phyloP scores from a whole-genome alignment of 306 rosid genomes.

The Lathyrus oleraceus region DNA sequence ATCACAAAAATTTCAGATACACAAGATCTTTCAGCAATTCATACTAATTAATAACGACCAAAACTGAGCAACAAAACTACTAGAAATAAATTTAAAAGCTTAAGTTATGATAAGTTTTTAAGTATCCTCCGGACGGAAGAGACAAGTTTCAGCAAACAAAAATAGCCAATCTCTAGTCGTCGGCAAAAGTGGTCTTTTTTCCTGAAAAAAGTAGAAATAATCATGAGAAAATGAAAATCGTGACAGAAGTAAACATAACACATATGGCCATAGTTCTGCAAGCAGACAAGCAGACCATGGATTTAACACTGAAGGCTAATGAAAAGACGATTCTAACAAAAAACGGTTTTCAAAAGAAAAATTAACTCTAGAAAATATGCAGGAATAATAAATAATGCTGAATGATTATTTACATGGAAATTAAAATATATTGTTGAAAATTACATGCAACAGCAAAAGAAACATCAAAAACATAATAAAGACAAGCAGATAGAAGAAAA shows the following conservation, averaged over 20 bases:
- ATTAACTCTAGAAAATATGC: too few relatives aligned
- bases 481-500: not conserved
- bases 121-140: not conserved
- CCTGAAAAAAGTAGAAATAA: constrained; percentile 22
- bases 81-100: not conserved
- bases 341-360: too few relatives aligned
- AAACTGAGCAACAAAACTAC: constrained; percentile 28
- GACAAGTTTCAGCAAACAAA: not conserved
- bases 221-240: not conserved
- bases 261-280: too few relatives aligned
- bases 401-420: too few relatives aligned
- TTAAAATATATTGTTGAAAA: too few relatives aligned
- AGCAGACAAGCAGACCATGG: too few relatives aligned
- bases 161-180: constrained; percentile 12
- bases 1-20: not conserved
- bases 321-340: too few relatives aligned
- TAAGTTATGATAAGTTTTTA: not conserved
- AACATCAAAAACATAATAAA: not conserved
- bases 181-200: constrained; percentile 36
- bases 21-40: not conserved
- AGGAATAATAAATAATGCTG: too few relatives aligned
- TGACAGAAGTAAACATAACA: not conserved
- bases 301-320: too few relatives aligned
- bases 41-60: constrained; percentile 18
- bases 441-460: too few relatives aligned